Percentiles rank a stretch among this genome's conserved stretches.
Conservation (phyloP, 345 rosid genomes). For the Raphanus sativus region DNA sequence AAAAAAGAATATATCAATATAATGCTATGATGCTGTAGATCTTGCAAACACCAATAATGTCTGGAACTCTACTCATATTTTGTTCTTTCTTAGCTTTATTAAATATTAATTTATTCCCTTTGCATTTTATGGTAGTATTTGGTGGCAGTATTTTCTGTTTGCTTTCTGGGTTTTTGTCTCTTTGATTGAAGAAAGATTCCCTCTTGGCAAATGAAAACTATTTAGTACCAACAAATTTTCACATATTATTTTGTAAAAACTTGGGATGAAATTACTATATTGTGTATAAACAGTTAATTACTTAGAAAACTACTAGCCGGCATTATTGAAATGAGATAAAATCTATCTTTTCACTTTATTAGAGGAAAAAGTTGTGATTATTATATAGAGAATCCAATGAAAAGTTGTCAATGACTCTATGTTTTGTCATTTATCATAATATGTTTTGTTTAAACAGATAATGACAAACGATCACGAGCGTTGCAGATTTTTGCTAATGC, state of each 20-base stretch:
- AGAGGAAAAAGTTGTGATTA: constrained; percentile 14
- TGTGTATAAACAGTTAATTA: constrained; percentile 12
- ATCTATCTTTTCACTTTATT: constrained; percentile 37
- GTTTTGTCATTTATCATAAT: constrained; percentile 21
- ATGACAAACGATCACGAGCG: not conserved
- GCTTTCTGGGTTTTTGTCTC: constrained; percentile 44
- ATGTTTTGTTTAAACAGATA: not conserved
- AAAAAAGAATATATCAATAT: constrained; percentile 25
- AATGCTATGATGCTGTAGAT: constrained; percentile 38
- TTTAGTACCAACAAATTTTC: constrained; percentile 2
- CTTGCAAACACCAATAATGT: constrained; percentile 41
- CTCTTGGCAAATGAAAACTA: constrained; percentile 40
- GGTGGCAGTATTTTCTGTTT: constrained; percentile 37
- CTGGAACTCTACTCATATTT: constrained; percentile 34
- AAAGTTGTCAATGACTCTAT: constrained; percentile 35
- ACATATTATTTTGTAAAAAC: constrained; percentile 5
- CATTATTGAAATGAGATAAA: constrained; percentile 26
- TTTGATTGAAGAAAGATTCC: constrained; percentile 58
- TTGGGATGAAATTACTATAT: constrained; percentile 7
- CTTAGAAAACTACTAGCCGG: constrained; percentile 25
- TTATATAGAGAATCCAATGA: constrained; percentile 31
- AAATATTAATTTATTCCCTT: constrained; percentile 32
- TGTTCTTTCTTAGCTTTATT: constrained; percentile 31
- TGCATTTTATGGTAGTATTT: constrained; percentile 40
- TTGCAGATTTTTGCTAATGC: not conserved